phyloP scores from a whole-genome alignment of 169 alveolate species.

The Babesia ovata region DNA sequence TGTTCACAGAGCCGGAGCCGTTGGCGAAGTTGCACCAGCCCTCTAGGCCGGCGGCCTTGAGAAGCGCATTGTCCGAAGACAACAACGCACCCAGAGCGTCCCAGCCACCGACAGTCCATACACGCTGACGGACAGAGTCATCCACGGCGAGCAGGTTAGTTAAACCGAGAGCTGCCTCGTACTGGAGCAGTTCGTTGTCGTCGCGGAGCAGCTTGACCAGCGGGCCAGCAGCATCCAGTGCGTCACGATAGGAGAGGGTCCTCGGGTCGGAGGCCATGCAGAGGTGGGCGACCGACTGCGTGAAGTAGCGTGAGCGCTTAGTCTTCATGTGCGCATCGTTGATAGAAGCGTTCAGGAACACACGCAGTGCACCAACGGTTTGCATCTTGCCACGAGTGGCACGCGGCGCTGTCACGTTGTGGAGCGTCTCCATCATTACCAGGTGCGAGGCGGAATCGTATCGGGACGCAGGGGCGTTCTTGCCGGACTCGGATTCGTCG shows the following conservation, averaged over 20 bases:
- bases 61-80: conserved; percentile 50
- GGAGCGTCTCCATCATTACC: conserved; percentile 55
- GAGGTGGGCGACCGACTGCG: conserved; percentile 57
- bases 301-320: conserved; percentile 8
- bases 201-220: conserved; percentile 54
- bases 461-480: background rate
- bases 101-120: conserved; percentile 55
- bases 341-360: conserved; percentile 36
- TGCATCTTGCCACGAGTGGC: conserved; percentile 30
- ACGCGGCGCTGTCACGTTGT: conserved; percentile 41
- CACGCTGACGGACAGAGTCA: conserved; percentile 42
- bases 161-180: conserved; percentile 64
- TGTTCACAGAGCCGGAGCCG: conserved; percentile 47
- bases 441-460: background rate
- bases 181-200: conserved; percentile 57
- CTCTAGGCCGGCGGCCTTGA: conserved; percentile 68
- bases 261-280: conserved; percentile 41
- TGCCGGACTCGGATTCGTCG: background rate
- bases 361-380: conserved; percentile 52
- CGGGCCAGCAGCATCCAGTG: conserved; percentile 53
- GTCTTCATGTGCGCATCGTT: conserved; percentile 11
- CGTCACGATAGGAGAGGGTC: conserved; percentile 48
- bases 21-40: conserved; percentile 71
- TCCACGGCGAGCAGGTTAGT: conserved; percentile 55
- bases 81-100: conserved; percentile 50